Base-by-base conservation (phyloP, 495 filamentous ascomycete genomes). In the Penicillium bovifimosum region DNA sequence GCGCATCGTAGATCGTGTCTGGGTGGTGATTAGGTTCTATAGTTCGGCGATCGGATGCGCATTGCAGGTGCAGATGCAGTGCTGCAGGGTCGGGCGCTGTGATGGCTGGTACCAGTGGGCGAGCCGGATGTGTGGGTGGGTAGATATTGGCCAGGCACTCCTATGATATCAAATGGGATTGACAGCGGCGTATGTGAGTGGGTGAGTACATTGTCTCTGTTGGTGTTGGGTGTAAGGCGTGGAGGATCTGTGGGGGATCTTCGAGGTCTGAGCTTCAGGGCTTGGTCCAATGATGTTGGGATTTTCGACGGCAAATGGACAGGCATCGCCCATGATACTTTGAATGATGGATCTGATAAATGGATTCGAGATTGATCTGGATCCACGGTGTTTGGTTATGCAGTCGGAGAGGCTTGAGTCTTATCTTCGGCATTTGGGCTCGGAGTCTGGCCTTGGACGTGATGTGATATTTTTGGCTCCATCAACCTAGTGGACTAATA, bases 1-100 rank as follows among this genome's bases (percentile, higher is more conserved):
- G 2, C 20, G n/a, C 28, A 20, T 31, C 9, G 28, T 32, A 11
- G 14, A 50, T 41, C 27, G 26, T 11, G 36, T 20, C 32, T 24
- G 10, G 14, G 14, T 32, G 13, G 28, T 32, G 10, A 28, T 36
- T 52, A 52, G 31, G 31, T 20, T 52, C 41, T 28, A 45, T 44
- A 29, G 29, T 38, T 27, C 24, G 31, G 24, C 10, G 41, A 39
- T 51, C 28, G 4, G 24, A 29, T 43, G 28, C 27, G 20, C 17
- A 16, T 24, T 50, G 50, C 48, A 42, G 29, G 27, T 48, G n/a
- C 32, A 18, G 7, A 27, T 42, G 29, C 18, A 50, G 20, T 11
- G 32, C 34, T 53, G 45, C 52, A 35, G 52, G 44, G 38, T 35
- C 44, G 18, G 38, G 27, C 24, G 26, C 9, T 49, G 43, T 33